Evolutionary conservation across 2,329 filamentous ascomycete species (phyloP), one percentile per base, ranked within the genome.

Genomic region (Fonsecaea nubica): DNA sequence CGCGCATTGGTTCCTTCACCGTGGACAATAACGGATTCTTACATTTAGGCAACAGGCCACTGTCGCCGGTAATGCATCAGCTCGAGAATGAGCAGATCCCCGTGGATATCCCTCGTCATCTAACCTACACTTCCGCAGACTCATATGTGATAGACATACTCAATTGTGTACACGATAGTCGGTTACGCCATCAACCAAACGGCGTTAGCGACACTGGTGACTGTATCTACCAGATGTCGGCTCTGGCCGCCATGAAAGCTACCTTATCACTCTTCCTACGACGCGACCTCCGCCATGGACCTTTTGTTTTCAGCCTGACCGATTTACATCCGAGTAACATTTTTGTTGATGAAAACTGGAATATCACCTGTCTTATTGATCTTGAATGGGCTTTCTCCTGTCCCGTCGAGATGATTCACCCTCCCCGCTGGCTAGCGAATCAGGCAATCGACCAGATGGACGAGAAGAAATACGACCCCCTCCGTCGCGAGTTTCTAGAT

Each of bases 301-400:
- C 77, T 1, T 81, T 79, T 66, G 65, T 76, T 42, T 73, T 77
- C 38, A 73, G 61, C 1, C 73, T 82, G 15, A 80, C 77, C 9
- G 80, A 82, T 65, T 71, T 82, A 18, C 77, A 82, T 65, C 72
- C 72, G 54, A 78, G 77, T 57, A 76, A 77, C 45, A 74, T 77
- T n/a, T 69, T 74, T 58, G 73, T 76, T 33, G 71, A 75, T 58
- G 61, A 69, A 3, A 53, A 74, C 1, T 76, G 75, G 75, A 65
- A 76, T 48, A 72, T 76, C 33, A 74, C 40, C 21, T 73, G 55
- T 32, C 57, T 76, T 0, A 63, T 75, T 12, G 73, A 76, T 62
- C 65, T 76, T 1, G 74, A 76, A 64, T 76, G 72, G 74, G 69
- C 73, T 33, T 75, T 72, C 58, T 72, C 72, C 48, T 67, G 66